These are phyloP conservation scores for Exophiala bonariae DNA, from an alignment of 2,329 filamentous ascomycete genomes.

Conservation along the genomic window DNA sequence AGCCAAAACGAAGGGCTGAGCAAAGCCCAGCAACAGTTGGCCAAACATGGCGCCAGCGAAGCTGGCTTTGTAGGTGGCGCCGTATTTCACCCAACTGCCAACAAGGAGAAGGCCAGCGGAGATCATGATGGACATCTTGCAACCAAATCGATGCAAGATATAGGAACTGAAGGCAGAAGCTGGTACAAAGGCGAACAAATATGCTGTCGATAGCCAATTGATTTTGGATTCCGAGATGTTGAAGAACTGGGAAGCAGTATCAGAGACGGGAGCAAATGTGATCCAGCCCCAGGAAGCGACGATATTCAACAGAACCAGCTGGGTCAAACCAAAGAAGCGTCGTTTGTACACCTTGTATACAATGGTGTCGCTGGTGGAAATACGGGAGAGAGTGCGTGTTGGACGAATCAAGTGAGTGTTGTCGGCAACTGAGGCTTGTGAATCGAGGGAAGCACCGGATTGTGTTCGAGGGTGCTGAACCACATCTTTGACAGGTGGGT, in stretches of 20 bases:
- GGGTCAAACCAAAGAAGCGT: slow-evolving; percentile 82
- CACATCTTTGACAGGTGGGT: neutral
- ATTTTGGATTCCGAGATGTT: slow-evolving; percentile 70
- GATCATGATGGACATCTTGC: slow-evolving; percentile 69
- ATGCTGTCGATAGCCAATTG: slow-evolving; percentile 90
- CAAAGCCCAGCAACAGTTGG: slow-evolving; percentile 83
- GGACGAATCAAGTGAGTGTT: slow-evolving; percentile 4
- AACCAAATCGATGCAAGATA: slow-evolving; percentile 73
- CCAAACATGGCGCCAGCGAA: slow-evolving; percentile 84
- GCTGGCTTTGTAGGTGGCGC: slow-evolving; percentile 58
- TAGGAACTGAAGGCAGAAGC: slow-evolving; percentile 74
- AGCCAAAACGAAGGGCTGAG: slow-evolving; percentile 87
- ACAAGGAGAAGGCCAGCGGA: slow-evolving; percentile 72
- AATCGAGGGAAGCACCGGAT: slow-evolving; percentile 9
- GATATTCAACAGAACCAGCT: slow-evolving; percentile 85
- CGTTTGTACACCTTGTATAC: slow-evolving; percentile 70
- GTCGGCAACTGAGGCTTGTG: slow-evolving; percentile 3
- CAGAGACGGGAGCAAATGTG: slow-evolving; percentile 82
- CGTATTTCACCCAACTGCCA: slow-evolving; percentile 92
- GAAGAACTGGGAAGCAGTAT: slow-evolving; percentile 74
- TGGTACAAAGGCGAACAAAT: slow-evolving; percentile 79
- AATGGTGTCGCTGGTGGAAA: slow-evolving; percentile 18
- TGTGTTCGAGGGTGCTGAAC: slow-evolving; percentile 1
- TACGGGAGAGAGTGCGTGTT: slow-evolving; percentile 20
- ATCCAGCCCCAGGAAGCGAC: slow-evolving; percentile 98